These are phyloP conservation scores for Chimonanthus salicifolius DNA, from an alignment of 164 flowering plant species.

Conservation along the genomic window DNA sequence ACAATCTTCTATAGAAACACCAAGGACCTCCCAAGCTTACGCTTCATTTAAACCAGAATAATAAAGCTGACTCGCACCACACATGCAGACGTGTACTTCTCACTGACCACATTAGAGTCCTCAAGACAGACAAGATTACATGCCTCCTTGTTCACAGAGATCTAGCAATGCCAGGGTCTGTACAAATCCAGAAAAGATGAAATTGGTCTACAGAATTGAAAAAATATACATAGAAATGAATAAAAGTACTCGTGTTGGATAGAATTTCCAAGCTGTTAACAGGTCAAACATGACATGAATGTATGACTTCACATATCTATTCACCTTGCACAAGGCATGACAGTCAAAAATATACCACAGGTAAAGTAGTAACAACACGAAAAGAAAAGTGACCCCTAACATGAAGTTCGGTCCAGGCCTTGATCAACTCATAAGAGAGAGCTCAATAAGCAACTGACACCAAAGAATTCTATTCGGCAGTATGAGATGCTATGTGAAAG, in stretches of 20 bases:
- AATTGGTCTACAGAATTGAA: not conserved
- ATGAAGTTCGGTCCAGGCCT: no score
- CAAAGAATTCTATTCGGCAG: no score
- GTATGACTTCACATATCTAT: not conserved
- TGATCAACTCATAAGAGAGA: no score
- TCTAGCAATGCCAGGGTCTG: slow-evolving; percentile 16
- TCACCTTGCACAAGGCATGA: not conserved
- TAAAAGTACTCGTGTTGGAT: not conserved
- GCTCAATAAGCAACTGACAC: no score
- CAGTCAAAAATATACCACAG: not conserved
- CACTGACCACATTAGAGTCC: not conserved
- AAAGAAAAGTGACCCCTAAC: no score
- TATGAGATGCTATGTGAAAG: no score
- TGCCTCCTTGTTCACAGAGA: slow-evolving; percentile 11
- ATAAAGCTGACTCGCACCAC: not conserved
- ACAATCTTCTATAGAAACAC: slow-evolving; percentile 2
- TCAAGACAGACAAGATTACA: not conserved
- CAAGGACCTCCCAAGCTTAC: slow-evolving; percentile 13
- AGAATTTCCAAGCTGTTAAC: not conserved
- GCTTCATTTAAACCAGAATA: slow-evolving; percentile 3
- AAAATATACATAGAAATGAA: not conserved
- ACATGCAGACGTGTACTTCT: not conserved
- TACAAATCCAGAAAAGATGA: not conserved
- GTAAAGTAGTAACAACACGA: not conserved
- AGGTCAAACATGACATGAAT: not conserved